These are phyloP conservation scores for Yarrowia deformans DNA, from an alignment of 805 yeast species.

Conservation along the genomic window DNA sequence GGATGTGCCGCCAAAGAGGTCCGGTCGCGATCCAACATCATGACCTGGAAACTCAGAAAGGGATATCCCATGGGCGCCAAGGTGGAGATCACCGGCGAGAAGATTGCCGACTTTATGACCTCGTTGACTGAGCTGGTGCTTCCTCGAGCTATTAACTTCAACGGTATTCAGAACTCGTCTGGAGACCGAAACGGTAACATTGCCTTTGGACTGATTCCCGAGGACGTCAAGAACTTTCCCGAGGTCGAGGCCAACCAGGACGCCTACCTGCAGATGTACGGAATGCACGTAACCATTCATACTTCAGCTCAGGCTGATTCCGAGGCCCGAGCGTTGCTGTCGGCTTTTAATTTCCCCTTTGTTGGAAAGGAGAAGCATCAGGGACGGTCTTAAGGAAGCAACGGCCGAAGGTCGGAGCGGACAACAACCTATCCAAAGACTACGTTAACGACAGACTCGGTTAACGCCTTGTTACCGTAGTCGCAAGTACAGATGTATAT, in stretches of 20 bases:
- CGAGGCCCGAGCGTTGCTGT: constrained; percentile 84
- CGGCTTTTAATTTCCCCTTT: constrained; percentile 85
- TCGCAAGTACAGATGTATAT: constrained; percentile 35
- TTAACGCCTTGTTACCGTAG: too few relatives aligned
- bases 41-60: constrained; percentile 83
- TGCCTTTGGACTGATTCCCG: constrained; percentile 80
- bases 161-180: constrained; percentile 73
- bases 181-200: constrained; percentile 90
- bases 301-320: constrained; percentile 90
- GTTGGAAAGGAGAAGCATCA: constrained; percentile 57
- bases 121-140: constrained; percentile 91
- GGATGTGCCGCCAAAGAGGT: constrained; percentile 80
- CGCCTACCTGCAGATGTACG: constrained; percentile 84
- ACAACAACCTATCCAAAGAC: too few relatives aligned
- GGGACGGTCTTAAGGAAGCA: constrained; percentile 42
- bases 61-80: constrained; percentile 94
- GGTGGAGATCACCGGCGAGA: constrained; percentile 75
- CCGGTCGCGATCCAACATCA: constrained; percentile 78
- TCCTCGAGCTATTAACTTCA: constrained; percentile 89
- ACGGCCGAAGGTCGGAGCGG: too few relatives aligned
- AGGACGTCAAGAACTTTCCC: constrained; percentile 84
- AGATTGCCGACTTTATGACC: constrained; percentile 82
- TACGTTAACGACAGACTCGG: too few relatives aligned
- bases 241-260: constrained; percentile 92
- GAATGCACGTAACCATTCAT: constrained; percentile 82